Conservation (phyloP, 371 early-diverging fungal species). For the Syncephalastrum sp. region DNA sequence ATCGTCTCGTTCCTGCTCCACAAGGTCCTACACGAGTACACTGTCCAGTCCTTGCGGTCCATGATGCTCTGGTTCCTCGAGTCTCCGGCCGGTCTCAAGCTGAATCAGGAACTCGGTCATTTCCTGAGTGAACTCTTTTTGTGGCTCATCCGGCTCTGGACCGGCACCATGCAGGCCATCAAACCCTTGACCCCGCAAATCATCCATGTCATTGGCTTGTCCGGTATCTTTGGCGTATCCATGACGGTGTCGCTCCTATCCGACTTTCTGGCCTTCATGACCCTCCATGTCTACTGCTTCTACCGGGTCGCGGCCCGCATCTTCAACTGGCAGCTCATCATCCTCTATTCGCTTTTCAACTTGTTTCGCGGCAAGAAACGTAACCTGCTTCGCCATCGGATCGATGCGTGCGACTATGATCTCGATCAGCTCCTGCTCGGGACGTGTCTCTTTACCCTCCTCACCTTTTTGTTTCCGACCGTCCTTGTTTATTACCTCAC, state of each 20-base stretch:
- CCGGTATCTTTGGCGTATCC: conserved; percentile 83
- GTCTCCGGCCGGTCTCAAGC: conserved; percentile 95
- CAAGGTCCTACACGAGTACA: conserved; percentile 56
- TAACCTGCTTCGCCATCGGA: conserved; percentile 88
- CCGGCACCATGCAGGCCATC: conserved; percentile 58
- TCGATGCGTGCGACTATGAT: conserved; percentile 94
- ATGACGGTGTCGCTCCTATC: conserved; percentile 80
- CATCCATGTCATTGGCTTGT: conserved; percentile 72
- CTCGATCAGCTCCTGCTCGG: conserved; percentile 94
- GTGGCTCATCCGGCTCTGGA: conserved; percentile 92
- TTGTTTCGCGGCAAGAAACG: conserved; percentile 92
- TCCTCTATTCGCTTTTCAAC: conserved; percentile 83
- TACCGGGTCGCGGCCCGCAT: conserved; percentile 91
- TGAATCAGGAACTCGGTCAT: conserved; percentile 85
- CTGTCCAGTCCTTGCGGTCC: conserved; percentile 64
- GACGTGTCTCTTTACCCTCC: conserved; percentile 90
- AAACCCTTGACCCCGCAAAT: conserved; percentile 64
- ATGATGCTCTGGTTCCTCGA: conserved; percentile 90
- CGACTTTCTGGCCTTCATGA: conserved; percentile 81
- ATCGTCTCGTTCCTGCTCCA: conserved; percentile 58
- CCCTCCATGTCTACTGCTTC: conserved; percentile 91
- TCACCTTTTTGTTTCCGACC: conserved; percentile 94
- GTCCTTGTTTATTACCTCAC: conserved; percentile 91
- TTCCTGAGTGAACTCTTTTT: conserved; percentile 93
- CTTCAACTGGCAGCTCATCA: conserved; percentile 87